Conservation (phyloP, 352 stramenopile genomes). For the Pythium grandisporangium region DNA sequence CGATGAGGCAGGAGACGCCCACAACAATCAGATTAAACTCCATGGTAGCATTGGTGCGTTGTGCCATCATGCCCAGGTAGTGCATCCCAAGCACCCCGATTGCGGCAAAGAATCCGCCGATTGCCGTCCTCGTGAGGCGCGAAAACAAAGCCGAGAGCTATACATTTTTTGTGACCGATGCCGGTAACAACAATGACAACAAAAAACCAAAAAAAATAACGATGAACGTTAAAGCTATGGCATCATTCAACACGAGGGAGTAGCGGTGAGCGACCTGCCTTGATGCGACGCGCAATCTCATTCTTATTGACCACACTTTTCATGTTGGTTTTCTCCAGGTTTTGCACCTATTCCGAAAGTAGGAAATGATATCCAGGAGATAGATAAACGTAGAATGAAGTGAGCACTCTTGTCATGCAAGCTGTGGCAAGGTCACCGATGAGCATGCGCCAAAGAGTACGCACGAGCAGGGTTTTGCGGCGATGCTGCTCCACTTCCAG, state of each 20-base stretch:
- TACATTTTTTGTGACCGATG: too few relatives aligned
- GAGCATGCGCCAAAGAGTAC: too few relatives aligned
- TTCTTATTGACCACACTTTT: conserved; percentile 36
- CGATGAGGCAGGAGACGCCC: conserved; percentile 37
- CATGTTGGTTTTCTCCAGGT: conserved; percentile 37
- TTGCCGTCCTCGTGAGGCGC: conserved; percentile 33
- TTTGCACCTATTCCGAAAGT: conserved; percentile 16
- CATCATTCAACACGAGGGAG: too few relatives aligned
- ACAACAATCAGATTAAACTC: conserved; percentile 29
- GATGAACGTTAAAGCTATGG: too few relatives aligned
- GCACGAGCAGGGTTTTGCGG: conserved; percentile 34
- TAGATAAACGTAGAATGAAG: too few relatives aligned
- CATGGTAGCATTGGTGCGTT: conserved; percentile 39
- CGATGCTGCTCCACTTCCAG: conserved; percentile 48
- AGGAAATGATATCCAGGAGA: too few relatives aligned
- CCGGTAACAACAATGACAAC: too few relatives aligned
- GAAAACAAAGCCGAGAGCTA: conserved; percentile 23
- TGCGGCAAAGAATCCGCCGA: conserved; percentile 38
- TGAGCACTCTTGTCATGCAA: too few relatives aligned
- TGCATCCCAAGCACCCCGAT: conserved; percentile 37
- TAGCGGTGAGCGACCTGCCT: conserved; percentile 12
- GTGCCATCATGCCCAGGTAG: conserved; percentile 60
- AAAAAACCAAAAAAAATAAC: too few relatives aligned
- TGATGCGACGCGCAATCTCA: conserved; percentile 39
- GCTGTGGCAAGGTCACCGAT: too few relatives aligned